Conservation (phyloP, 2,329 filamentous ascomycete species). For the Phaeophleospora eucalypticola region DNA sequence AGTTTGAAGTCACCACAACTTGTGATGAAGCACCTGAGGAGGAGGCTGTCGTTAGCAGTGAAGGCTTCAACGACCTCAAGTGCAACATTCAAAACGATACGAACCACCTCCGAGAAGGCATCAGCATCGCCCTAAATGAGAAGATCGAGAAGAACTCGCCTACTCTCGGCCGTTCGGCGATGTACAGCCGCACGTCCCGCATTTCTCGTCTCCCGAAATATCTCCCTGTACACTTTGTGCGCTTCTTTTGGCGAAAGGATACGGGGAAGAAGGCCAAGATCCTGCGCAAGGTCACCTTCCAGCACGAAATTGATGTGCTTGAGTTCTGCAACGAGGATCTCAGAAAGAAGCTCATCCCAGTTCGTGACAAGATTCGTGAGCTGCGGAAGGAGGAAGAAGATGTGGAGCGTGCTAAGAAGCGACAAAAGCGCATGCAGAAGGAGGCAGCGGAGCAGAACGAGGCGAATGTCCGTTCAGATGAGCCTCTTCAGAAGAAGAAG, state of each 20-base stretch:
- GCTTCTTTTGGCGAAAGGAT: slow-evolving; percentile 96
- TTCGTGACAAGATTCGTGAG: slow-evolving; percentile 95
- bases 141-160: slow-evolving; percentile 87
- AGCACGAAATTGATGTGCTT: slow-evolving; percentile 83
- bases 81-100: slow-evolving; percentile 87
- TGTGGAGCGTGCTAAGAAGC: slow-evolving; percentile 83
- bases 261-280: slow-evolving; percentile 99
- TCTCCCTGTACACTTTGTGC: slow-evolving; percentile 92
- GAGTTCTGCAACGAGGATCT: slow-evolving; percentile 95
- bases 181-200: slow-evolving; percentile 86
- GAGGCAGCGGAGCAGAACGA: slow-evolving; percentile 49
- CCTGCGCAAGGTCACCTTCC: slow-evolving; percentile 97
- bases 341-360: slow-evolving; percentile 74
- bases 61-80: slow-evolving; percentile 85
- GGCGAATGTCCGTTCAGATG: slow-evolving; percentile 37
- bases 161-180: slow-evolving; percentile 69
- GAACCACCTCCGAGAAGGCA: slow-evolving; percentile 87
- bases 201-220: slow-evolving; percentile 92
- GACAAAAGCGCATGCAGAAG: slow-evolving; percentile 69
- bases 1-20: slow-evolving; percentile 71
- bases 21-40: slow-evolving; percentile 84
- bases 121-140: slow-evolving; percentile 75
- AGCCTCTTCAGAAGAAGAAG: slow-evolving; percentile 85
- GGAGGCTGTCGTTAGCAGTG: slow-evolving; percentile 61
- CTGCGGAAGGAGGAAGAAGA: slow-evolving; percentile 94